These are phyloP conservation scores for Rhodamnia argentea DNA, from an alignment of 345 rosid genomes.

Conservation along the genomic window DNA sequence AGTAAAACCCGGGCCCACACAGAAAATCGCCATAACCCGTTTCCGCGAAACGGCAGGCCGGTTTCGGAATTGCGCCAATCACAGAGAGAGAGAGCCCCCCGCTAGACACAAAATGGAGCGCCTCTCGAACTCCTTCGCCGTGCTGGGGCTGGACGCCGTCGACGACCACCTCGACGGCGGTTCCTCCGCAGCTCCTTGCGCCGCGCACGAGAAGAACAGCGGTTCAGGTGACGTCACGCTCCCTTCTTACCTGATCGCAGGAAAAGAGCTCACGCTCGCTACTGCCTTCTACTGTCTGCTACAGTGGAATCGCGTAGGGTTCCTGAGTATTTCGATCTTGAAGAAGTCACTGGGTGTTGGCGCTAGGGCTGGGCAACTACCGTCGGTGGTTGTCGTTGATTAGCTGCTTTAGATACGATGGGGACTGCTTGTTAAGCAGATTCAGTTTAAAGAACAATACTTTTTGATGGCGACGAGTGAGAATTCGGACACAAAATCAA, in stretches of 20 bases:
- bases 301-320: not conserved
- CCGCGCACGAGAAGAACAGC: not conserved
- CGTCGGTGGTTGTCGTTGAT: not conserved
- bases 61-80: not conserved
- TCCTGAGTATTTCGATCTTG: not conserved
- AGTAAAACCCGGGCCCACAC: not conserved
- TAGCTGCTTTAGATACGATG: not conserved
- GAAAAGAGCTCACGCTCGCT: not conserved
- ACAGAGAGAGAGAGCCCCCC: not conserved
- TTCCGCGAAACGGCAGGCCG: not conserved
- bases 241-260: not conserved
- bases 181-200: constrained; percentile 5
- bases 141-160: constrained; percentile 33
- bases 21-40: not conserved
- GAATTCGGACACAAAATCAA: not conserved
- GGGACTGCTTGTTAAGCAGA: not conserved
- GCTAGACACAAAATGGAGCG: constrained; percentile 12
- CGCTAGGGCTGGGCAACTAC: not conserved
- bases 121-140: constrained; percentile 32
- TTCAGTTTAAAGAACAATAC: not conserved
- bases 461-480: not conserved
- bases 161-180: constrained; percentile 8
- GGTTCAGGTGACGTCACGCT: not conserved
- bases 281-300: not conserved
- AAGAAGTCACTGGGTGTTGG: not conserved